phyloP scores from a whole-genome alignment of 2,329 filamentous ascomycete genomes.

The Zelopaecilomyces penicillatus region DNA sequence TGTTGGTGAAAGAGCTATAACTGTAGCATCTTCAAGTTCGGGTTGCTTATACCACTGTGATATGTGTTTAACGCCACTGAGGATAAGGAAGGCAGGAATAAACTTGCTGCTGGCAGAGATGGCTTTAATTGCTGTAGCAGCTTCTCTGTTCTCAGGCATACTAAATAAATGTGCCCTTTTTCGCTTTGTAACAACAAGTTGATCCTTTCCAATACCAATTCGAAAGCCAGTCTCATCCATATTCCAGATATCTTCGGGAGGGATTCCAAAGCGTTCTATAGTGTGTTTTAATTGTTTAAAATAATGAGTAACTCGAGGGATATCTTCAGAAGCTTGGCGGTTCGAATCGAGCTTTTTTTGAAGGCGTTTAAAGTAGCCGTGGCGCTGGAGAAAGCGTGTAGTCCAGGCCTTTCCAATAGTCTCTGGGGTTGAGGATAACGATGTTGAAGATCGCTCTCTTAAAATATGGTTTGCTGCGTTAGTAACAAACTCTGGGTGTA shows the following conservation, averaged over 20 bases:
- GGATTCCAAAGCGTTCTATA: too few species aligned
- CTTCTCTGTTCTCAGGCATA: conserved; percentile 3
- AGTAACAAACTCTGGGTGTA: conserved; percentile 4
- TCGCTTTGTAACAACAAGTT: conserved; percentile 3
- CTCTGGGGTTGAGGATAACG: background rate
- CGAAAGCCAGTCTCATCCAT: conserved; percentile 10
- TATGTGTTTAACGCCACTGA: conserved; percentile 1
- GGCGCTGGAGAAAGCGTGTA: conserved; percentile 6
- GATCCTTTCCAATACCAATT: conserved; percentile 6
- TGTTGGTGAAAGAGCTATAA: conserved; percentile 1
- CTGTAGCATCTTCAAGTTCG: conserved; percentile 1
- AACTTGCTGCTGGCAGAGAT: conserved; percentile 3
- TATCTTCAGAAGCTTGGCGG: conserved; percentile 3
- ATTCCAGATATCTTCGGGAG: conserved; percentile 7
- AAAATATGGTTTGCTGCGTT: conserved; percentile 9
- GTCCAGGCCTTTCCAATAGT: conserved; percentile 5
- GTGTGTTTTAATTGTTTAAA: conserved; percentile 4
- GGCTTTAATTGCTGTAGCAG: conserved; percentile 7
- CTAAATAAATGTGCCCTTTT: conserved; percentile 2
- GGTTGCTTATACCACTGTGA: conserved; percentile 4
- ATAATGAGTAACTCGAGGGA: background rate
- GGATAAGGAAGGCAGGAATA: conserved; percentile 5
- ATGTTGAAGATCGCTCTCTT: background rate
- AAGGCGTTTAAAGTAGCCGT: conserved; percentile 1
- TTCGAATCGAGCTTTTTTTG: conserved; percentile 7